These are phyloP conservation scores for Detonula confervacea DNA, from an alignment of 352 stramenopile species.

Conservation along the genomic window DNA sequence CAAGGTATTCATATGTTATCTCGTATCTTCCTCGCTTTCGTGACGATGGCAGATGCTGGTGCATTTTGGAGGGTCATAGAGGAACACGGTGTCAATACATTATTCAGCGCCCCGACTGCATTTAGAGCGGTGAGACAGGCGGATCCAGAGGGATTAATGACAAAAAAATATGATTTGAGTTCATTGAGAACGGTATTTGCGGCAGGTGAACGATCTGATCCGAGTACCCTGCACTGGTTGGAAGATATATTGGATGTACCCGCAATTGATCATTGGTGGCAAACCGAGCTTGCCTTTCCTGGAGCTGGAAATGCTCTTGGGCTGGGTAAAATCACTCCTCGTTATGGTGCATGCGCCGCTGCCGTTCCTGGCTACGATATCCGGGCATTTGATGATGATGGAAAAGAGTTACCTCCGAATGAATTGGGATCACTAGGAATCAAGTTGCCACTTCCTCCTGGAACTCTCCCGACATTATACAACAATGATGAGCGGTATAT, in stretches of 20 bases:
- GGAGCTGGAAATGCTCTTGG: constrained; percentile 86
- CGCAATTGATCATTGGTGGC: constrained; percentile 91
- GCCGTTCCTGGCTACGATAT: constrained; percentile 89
- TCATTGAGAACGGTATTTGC: constrained; percentile 86
- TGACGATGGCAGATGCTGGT: constrained; percentile 85
- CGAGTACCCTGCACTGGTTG: constrained; percentile 85
- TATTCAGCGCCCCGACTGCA: constrained; percentile 93
- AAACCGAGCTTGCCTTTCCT: constrained; percentile 91
- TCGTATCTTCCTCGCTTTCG: background rate
- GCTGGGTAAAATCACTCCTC: constrained; percentile 49
- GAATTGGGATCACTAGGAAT: constrained; percentile 74
- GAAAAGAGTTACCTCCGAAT: constrained; percentile 61
- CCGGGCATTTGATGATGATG: constrained; percentile 83
- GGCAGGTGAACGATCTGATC: constrained; percentile 89
- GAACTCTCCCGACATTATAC: constrained; percentile 88
- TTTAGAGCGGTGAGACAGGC: constrained; percentile 89
- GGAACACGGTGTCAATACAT: constrained; percentile 87
- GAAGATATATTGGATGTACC: constrained; percentile 53
- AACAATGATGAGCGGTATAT: constrained; percentile 89
- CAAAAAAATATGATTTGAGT: constrained; percentile 77
- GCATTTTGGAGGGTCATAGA: constrained; percentile 90
- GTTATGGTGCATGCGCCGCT: constrained; percentile 52
- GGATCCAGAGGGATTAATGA: constrained; percentile 83
- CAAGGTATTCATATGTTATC: no score
- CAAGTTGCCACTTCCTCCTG: constrained; percentile 88